A percentile compares a stretch with the other conserved stretches of the same genome.
Evolutionary conservation across 2,329 filamentous ascomycete species (phyloP).

Genomic region (Didymellaceae sp.): DNA sequence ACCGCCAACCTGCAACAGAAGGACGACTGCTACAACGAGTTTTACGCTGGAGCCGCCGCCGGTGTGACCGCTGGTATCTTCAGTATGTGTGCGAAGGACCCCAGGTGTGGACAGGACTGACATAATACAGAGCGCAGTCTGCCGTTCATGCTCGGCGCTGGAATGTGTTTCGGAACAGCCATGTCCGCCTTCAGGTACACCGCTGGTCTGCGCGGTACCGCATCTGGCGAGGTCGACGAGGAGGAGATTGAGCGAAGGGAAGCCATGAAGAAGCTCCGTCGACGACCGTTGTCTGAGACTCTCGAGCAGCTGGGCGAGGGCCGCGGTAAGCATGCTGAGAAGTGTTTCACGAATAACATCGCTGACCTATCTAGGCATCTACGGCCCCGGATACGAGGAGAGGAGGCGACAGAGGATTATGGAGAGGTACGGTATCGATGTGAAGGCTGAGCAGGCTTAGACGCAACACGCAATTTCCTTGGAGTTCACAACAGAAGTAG

Average conservation of each 20-base stretch:
- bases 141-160: conserved; percentile 73
- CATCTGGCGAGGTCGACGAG: conserved; percentile 63
- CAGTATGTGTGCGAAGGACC: conserved; percentile 62
- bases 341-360: too few relatives aligned
- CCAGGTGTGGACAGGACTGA: conserved; percentile 24
- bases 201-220: conserved; percentile 65
- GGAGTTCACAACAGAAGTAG: conserved; percentile 26
- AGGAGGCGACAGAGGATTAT: conserved; percentile 80
- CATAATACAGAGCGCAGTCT: conserved; percentile 65
- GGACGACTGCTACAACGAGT: conserved; percentile 78
- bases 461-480: conserved; percentile 27
- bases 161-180: conserved; percentile 61
- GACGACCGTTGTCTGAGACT: conserved; percentile 79
- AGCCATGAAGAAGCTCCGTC: conserved; percentile 73
- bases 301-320: conserved; percentile 84
- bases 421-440: conserved; percentile 86
- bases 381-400: conserved; percentile 82
- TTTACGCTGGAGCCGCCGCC: conserved; percentile 76
- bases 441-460: conserved; percentile 52
- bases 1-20: conserved; percentile 85
- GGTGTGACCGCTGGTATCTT: conserved; percentile 75
- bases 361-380: conserved; percentile 66
- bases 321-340: conserved; percentile 65
- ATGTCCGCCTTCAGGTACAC: conserved; percentile 73
- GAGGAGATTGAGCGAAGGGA: conserved; percentile 80